Conservation (phyloP, 2,329 filamentous ascomycete species). For the Claviceps sp. region DNA sequence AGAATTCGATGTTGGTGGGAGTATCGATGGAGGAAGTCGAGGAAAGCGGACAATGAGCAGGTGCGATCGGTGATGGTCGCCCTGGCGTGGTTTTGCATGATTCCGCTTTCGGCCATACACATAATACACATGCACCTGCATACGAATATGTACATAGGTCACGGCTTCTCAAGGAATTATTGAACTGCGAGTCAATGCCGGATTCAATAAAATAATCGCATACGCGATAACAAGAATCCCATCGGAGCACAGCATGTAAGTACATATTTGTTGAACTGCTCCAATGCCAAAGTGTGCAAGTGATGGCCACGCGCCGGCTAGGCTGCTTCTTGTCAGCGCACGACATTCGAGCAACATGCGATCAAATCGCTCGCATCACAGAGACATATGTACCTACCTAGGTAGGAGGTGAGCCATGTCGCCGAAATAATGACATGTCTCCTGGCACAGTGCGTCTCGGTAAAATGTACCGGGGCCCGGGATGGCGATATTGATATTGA, state of each 20-base stretch:
- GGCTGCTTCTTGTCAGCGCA: not conserved
- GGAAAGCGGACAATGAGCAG: not conserved
- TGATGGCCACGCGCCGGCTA: not conserved
- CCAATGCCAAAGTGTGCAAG: too few species aligned
- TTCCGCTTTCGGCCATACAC: not conserved
- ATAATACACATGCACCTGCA: too few species aligned
- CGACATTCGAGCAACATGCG: not conserved
- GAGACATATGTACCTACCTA: too few species aligned
- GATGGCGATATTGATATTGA: not conserved
- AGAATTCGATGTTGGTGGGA: too few species aligned
- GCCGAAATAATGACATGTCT: conserved; percentile 9
- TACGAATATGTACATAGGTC: too few species aligned
- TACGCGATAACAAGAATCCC: too few species aligned
- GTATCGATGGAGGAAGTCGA: too few species aligned
- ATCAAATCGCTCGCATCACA: not conserved
- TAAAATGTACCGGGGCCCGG: conserved; percentile 18
- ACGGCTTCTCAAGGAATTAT: too few species aligned
- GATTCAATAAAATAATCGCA: too few species aligned
- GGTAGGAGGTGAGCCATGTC: conserved; percentile 16
- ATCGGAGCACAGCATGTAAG: too few species aligned
- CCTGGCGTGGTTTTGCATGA: not conserved
- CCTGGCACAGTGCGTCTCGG: conserved; percentile 13
- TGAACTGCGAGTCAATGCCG: too few species aligned
- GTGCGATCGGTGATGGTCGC: not conserved
- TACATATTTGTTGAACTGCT: too few species aligned